Conservation (phyloP, 2,329 filamentous ascomycete genomes). For the Cytospora leucostoma region DNA sequence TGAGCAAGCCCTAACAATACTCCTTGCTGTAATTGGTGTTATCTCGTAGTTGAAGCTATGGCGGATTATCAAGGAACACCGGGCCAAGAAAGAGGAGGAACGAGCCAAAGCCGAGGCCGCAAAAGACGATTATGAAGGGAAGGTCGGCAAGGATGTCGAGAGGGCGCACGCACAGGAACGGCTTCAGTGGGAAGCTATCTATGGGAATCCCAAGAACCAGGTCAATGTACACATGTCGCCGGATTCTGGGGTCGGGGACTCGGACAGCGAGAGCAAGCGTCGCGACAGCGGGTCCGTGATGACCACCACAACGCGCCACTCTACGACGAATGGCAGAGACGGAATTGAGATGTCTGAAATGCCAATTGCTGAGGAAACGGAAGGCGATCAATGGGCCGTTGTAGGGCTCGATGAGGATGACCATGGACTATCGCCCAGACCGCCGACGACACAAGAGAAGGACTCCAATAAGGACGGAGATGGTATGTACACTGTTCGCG, state of each 20-base stretch:
- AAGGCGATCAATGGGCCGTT: neutral
- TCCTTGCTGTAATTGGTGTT: slow-evolving; percentile 73
- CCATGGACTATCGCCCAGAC: slow-evolving; percentile 31
- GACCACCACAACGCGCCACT: slow-evolving; percentile 39
- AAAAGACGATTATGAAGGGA: slow-evolving; percentile 66
- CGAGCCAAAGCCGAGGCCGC: slow-evolving; percentile 53
- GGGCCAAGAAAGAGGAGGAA: slow-evolving; percentile 54
- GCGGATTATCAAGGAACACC: slow-evolving; percentile 71
- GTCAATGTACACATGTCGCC: slow-evolving; percentile 41
- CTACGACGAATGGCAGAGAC: slow-evolving; percentile 45
- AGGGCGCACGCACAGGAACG: slow-evolving; percentile 62
- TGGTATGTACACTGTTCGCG: slow-evolving; percentile 54
- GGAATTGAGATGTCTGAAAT: slow-evolving; percentile 59
- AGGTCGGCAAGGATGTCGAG: slow-evolving; percentile 68
- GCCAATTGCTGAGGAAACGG: slow-evolving; percentile 35
- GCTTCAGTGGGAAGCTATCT: slow-evolving; percentile 74
- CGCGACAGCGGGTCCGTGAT: slow-evolving; percentile 40
- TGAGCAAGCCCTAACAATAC: slow-evolving; percentile 75
- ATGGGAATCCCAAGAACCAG: slow-evolving; percentile 58
- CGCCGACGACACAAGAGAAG: slow-evolving; percentile 44
- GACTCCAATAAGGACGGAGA: slow-evolving; percentile 45
- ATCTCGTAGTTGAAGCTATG: slow-evolving; percentile 85
- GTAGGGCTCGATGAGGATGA: slow-evolving; percentile 2
- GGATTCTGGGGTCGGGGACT: slow-evolving; percentile 55
- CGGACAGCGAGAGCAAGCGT: slow-evolving; percentile 48